These are phyloP conservation scores for Xylaria sp. DNA, from an alignment of 2,329 filamentous ascomycete genomes.

Conservation along the genomic window DNA sequence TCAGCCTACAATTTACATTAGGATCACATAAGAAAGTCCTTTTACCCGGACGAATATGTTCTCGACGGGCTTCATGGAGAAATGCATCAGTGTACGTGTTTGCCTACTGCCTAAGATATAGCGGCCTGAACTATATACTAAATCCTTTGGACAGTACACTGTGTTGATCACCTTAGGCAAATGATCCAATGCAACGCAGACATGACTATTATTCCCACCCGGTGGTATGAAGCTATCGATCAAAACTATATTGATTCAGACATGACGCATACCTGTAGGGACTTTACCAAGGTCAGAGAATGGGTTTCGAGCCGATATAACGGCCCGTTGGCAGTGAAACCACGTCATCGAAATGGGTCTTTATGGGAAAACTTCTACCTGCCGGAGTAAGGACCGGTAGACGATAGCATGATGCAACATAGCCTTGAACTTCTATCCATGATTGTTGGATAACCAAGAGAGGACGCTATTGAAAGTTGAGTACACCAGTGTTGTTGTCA, in stretches of 20 bases:
- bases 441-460: background rate
- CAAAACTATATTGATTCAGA: conserved; percentile 7
- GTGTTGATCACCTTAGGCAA: background rate
- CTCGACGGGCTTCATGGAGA: background rate
- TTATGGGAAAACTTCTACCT: background rate
- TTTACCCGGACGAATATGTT: background rate
- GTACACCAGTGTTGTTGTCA: too few relatives aligned
- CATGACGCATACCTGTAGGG: conserved; percentile 1
- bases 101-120: background rate
- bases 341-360: background rate
- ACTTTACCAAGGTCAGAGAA: background rate
- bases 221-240: conserved; percentile 1
- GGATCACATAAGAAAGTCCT: conserved; percentile 8
- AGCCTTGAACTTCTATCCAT: background rate
- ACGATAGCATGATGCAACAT: background rate
- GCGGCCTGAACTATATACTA: background rate
- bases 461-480: too few relatives aligned
- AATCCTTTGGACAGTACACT: background rate
- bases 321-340: background rate
- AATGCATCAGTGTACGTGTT: background rate
- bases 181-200: conserved; percentile 1
- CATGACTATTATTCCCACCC: background rate
- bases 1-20: background rate
- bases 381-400: background rate
- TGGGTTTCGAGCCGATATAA: background rate